Base-by-base conservation (phyloP, 768 basidiomycete species). In the Podaxis sp. region DNA sequence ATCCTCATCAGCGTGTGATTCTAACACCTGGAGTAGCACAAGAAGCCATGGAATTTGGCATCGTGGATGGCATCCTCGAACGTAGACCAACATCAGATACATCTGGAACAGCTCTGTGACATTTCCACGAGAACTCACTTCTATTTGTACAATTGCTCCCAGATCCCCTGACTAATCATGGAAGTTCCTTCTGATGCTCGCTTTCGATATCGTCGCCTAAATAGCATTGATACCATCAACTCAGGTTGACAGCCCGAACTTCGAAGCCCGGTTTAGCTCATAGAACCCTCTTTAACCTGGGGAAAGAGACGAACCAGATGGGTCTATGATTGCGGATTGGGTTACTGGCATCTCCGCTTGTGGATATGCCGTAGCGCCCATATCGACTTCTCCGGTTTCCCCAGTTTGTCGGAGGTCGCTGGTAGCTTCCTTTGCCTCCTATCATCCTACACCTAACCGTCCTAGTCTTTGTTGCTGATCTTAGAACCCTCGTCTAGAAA, bases 11-110 rank as follows among this genome's bases (percentile, higher is more conserved):
- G 67, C 61, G 57, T 54, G 55, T 64, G 51, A 65, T 71, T 55
- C 63, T 66, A 59, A 72, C 50, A 58, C 57, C 41, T 61, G 62
- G 37, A 64, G 66, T 74, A 87, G 93, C 95, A 4, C 86, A 89
- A 72, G 92, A 96, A 81, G 94, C 94, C 12, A 79, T 93, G 66
- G 82, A 87, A 38, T 98, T 98, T 74, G 95, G 95, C 43, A 91
- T 98, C 59, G 91, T 97, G 55, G 95, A 98, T 76, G 90, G 90
- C 59, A 92, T 98, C 67, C 81, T 97, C 59, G 89, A 94, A 75
- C 56, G 60, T n/a, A 55, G 90, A 62, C 89, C 90, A 55, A 78
- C 79, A 70, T 72, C 81, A 52, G 86, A 87, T 59, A 70, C 67
- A 43, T 25, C 49, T 56, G 46, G 55, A 53, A 38, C 57, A 41